Evolutionary conservation across 257 asterid genomes (phyloP).

Genomic region (Verbena officinalis): DNA sequence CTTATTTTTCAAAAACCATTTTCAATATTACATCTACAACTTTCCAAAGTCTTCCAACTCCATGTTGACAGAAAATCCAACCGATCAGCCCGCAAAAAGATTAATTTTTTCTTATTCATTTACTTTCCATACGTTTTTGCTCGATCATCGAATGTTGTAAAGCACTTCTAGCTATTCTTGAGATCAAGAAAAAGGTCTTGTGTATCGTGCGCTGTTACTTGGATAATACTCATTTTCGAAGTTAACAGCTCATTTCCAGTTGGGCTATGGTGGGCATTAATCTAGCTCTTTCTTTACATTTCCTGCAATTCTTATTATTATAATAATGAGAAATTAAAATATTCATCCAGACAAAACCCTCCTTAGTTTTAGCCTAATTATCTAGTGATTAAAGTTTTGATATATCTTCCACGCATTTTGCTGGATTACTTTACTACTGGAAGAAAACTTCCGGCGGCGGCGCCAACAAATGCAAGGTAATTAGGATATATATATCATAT

Average conservation of each 20-base stretch:
- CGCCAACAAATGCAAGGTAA: not conserved
- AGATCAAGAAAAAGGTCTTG: not conserved
- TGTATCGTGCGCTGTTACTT: not conserved
- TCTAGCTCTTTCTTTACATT: not conserved
- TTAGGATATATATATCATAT: too few species aligned
- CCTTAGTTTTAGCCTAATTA: conserved; percentile 22
- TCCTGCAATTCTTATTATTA: not conserved
- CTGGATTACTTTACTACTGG: not conserved
- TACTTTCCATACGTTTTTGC: too few species aligned
- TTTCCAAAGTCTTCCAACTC: too few species aligned
- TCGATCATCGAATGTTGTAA: too few species aligned
- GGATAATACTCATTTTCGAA: not conserved
- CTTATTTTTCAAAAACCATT: too few species aligned
- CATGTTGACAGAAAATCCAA: too few species aligned
- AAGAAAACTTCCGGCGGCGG: conserved; percentile 4
- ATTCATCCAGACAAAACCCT: not conserved
- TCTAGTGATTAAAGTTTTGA: conserved; percentile 1
- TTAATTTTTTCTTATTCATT: too few species aligned
- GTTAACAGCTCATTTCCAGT: conserved; percentile 1
- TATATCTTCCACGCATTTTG: conserved; percentile 6
- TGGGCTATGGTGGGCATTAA: too few species aligned
- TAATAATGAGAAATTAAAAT: not conserved
- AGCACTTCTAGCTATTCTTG: too few species aligned
- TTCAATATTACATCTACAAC: too few species aligned
- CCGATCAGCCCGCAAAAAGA: too few species aligned